Base-by-base conservation (phyloP, 768 basidiomycete species). In the Naematelia encephala region DNA sequence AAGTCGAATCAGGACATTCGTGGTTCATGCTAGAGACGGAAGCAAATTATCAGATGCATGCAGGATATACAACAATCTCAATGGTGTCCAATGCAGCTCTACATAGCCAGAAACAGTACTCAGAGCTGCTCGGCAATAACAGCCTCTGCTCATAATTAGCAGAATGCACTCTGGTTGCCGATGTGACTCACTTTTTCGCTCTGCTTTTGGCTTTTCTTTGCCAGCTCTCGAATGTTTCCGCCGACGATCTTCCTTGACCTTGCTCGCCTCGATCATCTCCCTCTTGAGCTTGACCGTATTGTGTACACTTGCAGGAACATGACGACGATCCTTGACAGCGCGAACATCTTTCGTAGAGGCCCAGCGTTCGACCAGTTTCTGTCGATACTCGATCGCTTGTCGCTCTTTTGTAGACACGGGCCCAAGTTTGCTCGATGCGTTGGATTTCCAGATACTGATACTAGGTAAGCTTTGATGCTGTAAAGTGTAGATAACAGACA, bases 181-280 rank as follows among this genome's bases (percentile, higher is more conserved):
- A 10, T 42, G 12, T 19, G 27, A 74, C 75, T 67, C 59, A 76
- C 75, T 93, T 80, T 91, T 92, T 78, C 87, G 84, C 82, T 92
- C 92, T 42, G 91, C 84, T 73, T 88, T 90, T 8, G 94, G 94
- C 72, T 91, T 96, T 77, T 77, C 84, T 75, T 86, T 85, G 45
- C 91, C 92, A 12, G 85, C 85, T 25, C 91, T 82, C 5, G 93
- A 88, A 75, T 98, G 94, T 71, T 86, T 87, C 75, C 93, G 81
- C 63, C 94, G 82, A 64, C 92, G 84, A 74, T 97, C 93, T 70
- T 99, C 92, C 80, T 96, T 97, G 82, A 88, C 89, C 57, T 87
- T 84, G 44, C 82, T 81, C 2, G 91, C 87, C 27, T 92, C 92
- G 72, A 94, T 76, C 93, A 98, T 97, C 44, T 91, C 90, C 58